Conservation (phyloP, 2,329 filamentous ascomycete genomes). For the Hypoxylon sp. region DNA sequence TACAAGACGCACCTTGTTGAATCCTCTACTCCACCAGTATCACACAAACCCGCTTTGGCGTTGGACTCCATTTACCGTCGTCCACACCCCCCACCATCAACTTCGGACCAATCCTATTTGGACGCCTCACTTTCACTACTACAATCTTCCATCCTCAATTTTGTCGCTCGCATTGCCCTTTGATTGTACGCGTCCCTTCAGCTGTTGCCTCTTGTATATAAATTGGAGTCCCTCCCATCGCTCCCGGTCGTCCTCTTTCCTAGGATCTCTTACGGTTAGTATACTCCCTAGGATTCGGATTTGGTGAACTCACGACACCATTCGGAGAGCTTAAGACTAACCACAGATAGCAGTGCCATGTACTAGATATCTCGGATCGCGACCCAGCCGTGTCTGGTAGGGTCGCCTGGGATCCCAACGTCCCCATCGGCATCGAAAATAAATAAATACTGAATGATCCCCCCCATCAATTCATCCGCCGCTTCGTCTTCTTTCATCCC, state of each 20-base stretch:
- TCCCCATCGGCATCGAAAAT: constrained; percentile 45
- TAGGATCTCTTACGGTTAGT: constrained; percentile 48
- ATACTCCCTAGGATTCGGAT: constrained; percentile 43
- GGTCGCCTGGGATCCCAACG: constrained; percentile 49
- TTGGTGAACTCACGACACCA: constrained; percentile 29
- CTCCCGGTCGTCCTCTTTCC: constrained; percentile 18
- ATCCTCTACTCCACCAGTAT: constrained; percentile 42
- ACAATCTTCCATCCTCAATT: constrained; percentile 46
- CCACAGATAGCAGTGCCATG: constrained; percentile 56
- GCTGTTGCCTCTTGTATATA: constrained; percentile 48
- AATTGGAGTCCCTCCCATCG: constrained; percentile 26
- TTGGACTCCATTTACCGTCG: constrained; percentile 32
- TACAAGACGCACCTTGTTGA: constrained; percentile 19
- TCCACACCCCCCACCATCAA: constrained; percentile 44
- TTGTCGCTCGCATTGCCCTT: constrained; percentile 48
- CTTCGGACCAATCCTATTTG: constrained; percentile 50
- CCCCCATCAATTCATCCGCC: constrained; percentile 40
- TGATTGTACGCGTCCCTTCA: constrained; percentile 32
- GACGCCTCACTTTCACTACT: constrained; percentile 54
- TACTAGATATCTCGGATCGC: constrained; percentile 56
- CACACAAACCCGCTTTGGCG: constrained; percentile 35
- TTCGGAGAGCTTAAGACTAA: constrained; percentile 47
- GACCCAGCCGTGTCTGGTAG: constrained; percentile 53
- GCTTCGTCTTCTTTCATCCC: constrained; percentile 32
- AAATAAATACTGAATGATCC: constrained; percentile 51